Evolutionary conservation across 1,284 basidiomycete species (phyloP).

Genomic region (Cutaneotrichosporon cutaneum): DNA sequence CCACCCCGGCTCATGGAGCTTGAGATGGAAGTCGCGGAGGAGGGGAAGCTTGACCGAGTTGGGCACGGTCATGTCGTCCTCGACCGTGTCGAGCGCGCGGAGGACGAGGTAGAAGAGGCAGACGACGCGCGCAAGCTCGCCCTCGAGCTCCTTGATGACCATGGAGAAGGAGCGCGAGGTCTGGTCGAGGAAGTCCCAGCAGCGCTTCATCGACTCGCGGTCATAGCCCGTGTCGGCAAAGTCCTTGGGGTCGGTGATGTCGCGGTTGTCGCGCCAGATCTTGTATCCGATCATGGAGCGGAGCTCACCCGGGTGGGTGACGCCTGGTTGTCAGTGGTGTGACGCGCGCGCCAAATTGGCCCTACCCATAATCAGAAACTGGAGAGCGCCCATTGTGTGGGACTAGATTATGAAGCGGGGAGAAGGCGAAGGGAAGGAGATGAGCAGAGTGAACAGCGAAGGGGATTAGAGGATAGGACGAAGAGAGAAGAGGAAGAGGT

Average conservation of each 20-base stretch:
- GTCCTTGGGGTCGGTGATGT: slow-evolving; percentile 71
- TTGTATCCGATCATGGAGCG: slow-evolving; percentile 73
- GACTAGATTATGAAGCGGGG: background rate
- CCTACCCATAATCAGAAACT: slow-evolving; percentile 40
- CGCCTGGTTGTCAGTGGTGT: slow-evolving; percentile 29
- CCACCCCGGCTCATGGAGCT: slow-evolving; percentile 83
- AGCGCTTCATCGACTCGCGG: slow-evolving; percentile 76
- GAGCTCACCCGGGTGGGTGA: slow-evolving; percentile 64
- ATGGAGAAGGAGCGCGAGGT: slow-evolving; percentile 89
- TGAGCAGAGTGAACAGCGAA: background rate
- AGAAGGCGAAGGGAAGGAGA: background rate
- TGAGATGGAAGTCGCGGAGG: slow-evolving; percentile 78
- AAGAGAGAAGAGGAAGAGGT: too few relatives aligned
- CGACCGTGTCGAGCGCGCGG: slow-evolving; percentile 90
- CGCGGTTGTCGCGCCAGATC: slow-evolving; percentile 73
- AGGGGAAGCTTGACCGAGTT: slow-evolving; percentile 83
- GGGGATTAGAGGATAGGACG: background rate
- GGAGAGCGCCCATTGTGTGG: slow-evolving; percentile 38
- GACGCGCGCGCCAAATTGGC: background rate
- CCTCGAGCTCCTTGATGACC: slow-evolving; percentile 96
- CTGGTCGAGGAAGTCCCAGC: slow-evolving; percentile 85
- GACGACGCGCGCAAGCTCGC: slow-evolving; percentile 87
- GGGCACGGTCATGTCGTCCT: slow-evolving; percentile 97
- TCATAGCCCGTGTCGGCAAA: slow-evolving; percentile 77
- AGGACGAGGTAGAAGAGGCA: slow-evolving; percentile 95